phyloP scores from a whole-genome alignment of 2,329 filamentous ascomycete species.

The Colletotrichum sp. region DNA sequence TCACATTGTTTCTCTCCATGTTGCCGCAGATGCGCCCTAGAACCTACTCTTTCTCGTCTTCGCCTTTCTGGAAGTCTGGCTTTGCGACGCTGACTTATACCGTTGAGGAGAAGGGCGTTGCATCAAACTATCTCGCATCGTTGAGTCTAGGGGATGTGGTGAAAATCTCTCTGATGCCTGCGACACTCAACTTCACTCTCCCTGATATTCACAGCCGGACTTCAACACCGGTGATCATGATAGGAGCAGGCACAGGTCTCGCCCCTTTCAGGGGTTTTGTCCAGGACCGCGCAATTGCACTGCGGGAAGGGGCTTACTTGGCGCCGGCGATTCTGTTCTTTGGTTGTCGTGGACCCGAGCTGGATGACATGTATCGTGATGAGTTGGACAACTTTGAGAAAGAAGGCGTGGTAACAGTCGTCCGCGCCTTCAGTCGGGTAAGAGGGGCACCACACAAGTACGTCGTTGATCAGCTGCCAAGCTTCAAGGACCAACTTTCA shows the following conservation, averaged over 20 bases:
- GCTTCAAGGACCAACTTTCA: background rate
- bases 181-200: constrained; percentile 49
- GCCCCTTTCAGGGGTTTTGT: constrained; percentile 69
- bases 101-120: constrained; percentile 64
- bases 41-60: constrained; percentile 72
- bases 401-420: constrained; percentile 64
- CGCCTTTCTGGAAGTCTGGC: constrained; percentile 63
- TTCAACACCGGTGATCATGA: constrained; percentile 53
- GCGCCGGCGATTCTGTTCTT: constrained; percentile 70
- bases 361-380: constrained; percentile 65
- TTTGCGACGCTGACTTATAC: constrained; percentile 71
- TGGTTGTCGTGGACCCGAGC: constrained; percentile 61
- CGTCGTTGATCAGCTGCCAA: constrained; percentile 23
- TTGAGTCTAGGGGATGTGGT: constrained; percentile 35
- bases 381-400: constrained; percentile 65
- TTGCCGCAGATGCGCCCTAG: background rate
- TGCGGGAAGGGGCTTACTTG: constrained; percentile 41
- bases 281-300: constrained; percentile 58
- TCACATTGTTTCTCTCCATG: background rate
- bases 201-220: constrained; percentile 44
- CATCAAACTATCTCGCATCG: constrained; percentile 56
- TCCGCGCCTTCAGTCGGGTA: constrained; percentile 61
- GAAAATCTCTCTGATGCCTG: constrained; percentile 41
- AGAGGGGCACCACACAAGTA: constrained; percentile 1
- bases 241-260: constrained; percentile 60